Evolutionary conservation across 2,329 filamentous ascomycete genomes (phyloP), one percentile per base, ranked within the genome.

Genomic region (Talaromyces rugulosus): DNA sequence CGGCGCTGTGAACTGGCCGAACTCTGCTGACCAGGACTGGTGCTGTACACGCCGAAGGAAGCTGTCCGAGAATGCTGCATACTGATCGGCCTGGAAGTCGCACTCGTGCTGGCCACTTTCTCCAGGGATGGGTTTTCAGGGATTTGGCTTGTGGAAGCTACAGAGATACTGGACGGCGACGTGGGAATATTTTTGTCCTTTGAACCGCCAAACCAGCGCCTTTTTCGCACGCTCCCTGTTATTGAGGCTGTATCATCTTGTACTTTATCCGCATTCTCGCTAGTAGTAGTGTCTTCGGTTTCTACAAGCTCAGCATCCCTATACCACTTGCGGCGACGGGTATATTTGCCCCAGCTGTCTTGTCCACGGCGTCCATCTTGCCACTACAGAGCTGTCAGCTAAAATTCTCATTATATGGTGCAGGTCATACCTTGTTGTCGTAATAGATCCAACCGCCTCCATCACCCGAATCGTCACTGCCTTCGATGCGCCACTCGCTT

Each of bases 321-420:
- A 72, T 92, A 95, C 95, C 95, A 99, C 77, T 98, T 97, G 65
- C 95, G 82, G 27, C 95, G 87, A 14, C 95, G 86, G 0, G 95
- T 99, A 83, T 96, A 99, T 61, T 92, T 87, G 47, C 91, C 91
- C 95, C 95, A 99, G 59, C 93, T 91, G 69, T 99, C 95, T 72
- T 86, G 83, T 3, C 91, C 91, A 63, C 92, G 85, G 16, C 90
- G 89, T 18, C 93, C 93, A 68, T 91, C 89, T 73, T 92, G 89
- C 95, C 95, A 99, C 89, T 96, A 56, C 60, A 7, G 3, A 23
- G 5, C 31, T 47, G 58, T 65, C 56, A 68, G 65, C 36, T 42
- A 9, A 27, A 60, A 23, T n/a, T 36, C 12, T 18, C 40, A 11
- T 27, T 16, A 14, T 18, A 59, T 56, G 16, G 28, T 18, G 27